Percentiles rank a stretch among this genome's conserved stretches.
These are phyloP conservation scores for Trifolium fragiferum DNA, from an alignment of 306 rosid species.

Conservation along the genomic window DNA sequence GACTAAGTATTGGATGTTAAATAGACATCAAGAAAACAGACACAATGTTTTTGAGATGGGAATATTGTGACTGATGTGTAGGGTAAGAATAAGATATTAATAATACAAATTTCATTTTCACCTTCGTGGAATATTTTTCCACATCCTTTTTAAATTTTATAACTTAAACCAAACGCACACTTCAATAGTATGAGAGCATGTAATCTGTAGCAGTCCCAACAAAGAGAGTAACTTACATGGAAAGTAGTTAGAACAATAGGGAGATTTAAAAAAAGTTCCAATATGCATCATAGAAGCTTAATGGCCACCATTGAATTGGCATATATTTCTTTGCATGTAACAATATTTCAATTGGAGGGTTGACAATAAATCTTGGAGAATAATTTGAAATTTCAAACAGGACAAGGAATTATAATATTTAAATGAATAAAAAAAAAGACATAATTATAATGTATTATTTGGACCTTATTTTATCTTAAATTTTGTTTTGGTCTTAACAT, in stretches of 20 bases:
- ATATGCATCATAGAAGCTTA: constrained; percentile 19
- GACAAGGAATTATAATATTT: constrained; percentile 3
- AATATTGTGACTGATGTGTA: not conserved
- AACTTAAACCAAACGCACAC: constrained; percentile 1
- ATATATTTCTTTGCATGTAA: constrained; percentile 42
- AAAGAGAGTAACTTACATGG: constrained; percentile 17
- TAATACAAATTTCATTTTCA: not conserved
- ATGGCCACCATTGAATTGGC: constrained; percentile 41
- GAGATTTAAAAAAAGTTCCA: constrained; percentile 4
- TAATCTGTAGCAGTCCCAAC: not conserved
- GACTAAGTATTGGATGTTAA: too few relatives aligned
- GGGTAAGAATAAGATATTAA: constrained; percentile 1
- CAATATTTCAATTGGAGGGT: constrained; percentile 41
- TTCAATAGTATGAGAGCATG: not conserved
- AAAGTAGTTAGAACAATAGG: not conserved
- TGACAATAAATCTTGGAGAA: constrained; percentile 30
- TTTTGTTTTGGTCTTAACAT: not conserved
- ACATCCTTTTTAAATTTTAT: not conserved
- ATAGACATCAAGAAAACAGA: not conserved
- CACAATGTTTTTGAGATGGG: not conserved
- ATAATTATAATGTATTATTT: constrained; percentile 6
- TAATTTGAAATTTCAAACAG: constrained; percentile 18
- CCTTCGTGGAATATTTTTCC: not conserved
- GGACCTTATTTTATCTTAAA: constrained; percentile 1
- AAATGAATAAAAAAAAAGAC: not conserved